Evolutionary conservation across 2,329 filamentous ascomycete genomes (phyloP), one percentile per base, ranked within the genome.

Genomic region (Fusarium drepaniforme): DNA sequence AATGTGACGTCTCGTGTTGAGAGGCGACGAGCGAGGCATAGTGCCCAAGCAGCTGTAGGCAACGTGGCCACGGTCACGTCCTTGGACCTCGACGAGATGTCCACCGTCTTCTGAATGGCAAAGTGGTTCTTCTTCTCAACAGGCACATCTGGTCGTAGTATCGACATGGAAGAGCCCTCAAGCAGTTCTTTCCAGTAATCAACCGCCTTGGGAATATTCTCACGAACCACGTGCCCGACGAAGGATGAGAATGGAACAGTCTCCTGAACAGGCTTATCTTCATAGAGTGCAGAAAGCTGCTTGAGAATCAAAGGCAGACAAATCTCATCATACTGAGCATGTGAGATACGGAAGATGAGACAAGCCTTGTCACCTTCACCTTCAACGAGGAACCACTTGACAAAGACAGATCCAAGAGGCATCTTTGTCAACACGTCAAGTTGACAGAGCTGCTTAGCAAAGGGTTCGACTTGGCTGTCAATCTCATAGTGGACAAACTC

Each of bases 251-350:
- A 88, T 0, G 86, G 85, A 0, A 84, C 76, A 0, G 84, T 82
- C 8, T 80, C 74, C 5, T 78, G 76, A 0, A 81, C 78, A 0
- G 81, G 73, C 46, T 75, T 72, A 64, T 69, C 70, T 51, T 80
- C 67, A 69, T 83, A 83, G 8, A 92, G 83, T 0, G 86, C 85
- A 4, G 88, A 89, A 46, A 93, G 87, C 77, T 92, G 90, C 21
- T 85, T 86, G 67, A 93, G 87, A 23, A 93, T 86, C n/a, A 87
- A 83, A 0, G 90, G 89, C 11, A 93, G 85, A 74, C 89, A 93
- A 25, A 93, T 90, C 72, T 92, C 92, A 73, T 93, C 92, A 78
- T 93, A 93, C 75, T 93, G 91, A 1, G 91, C 90, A 80, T 93
- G 92, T 0, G 91, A 93, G 66, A 93, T 88, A 66, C 91, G 88